Evolutionary conservation across 83 land plant genomes (phyloP), one percentile per base, ranked within the genome.

Genomic region (Thuja plicata): DNA sequence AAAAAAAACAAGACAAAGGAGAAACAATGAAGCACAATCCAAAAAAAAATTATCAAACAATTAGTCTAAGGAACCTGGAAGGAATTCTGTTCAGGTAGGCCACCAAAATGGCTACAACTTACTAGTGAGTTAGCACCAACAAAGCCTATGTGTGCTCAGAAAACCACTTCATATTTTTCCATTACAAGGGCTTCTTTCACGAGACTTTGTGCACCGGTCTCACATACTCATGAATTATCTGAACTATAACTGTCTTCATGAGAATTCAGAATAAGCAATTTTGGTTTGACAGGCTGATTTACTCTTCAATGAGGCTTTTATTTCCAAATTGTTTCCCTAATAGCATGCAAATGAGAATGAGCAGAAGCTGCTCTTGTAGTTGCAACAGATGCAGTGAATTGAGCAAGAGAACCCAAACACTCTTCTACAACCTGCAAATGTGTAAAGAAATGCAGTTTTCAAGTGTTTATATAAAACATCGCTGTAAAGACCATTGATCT

Each of bases 281-380:
- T 66, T 27, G 73, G 73, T 24, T 1, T 24, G 30, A 27, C 73
- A 21, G 24, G 30, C 32, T 66, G 73, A 66, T 66, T 66, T 66
- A 66, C 73, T 66, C 73, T 19, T 66, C 73, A 27, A 27, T 30
- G 8, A 27, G 32, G n/a, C 5, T 66, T 27, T 11, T 66, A 9
- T 66, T 27, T 66, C 10, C 10, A 8, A 66, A 66, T 66, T 66
- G 73, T 24, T 66, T 27, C 92, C 85, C 91, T 93, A 87, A 93
- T 96, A 12, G 99, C 99, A 92, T 92, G 96, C 76, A 96, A 88
- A 92, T 98, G 98, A 87, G 99, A 95, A 91, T 94, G 95, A 83
- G 93, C 90, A 86, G 94, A 96, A 24, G 99, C 99, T 87, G 95
- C 97, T 79, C 90, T 87, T 60, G 85, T 91, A 50, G 94, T 88